Evolutionary conservation across 257 asterid genomes (phyloP), one percentile per base, ranked within the genome.

Genomic region (Euphrasia confusa): DNA sequence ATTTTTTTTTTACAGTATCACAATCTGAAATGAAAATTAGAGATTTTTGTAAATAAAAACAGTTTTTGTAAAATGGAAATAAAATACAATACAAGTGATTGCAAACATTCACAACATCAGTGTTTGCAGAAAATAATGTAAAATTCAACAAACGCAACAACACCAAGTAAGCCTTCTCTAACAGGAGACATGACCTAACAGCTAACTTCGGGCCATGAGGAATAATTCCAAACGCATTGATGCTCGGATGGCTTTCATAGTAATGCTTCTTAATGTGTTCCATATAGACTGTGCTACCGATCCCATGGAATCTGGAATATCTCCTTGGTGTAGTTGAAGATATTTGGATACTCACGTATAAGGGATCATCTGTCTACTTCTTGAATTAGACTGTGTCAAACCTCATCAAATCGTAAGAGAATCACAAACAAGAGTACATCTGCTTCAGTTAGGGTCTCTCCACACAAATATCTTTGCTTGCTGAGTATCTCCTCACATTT

Each of bases 351-450:
- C 24, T 21, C 24, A 21, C 24, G 24, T 21, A 21, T 21, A 21
- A 21, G 24, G 24, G 42, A 37, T 37, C 7, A 7, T 37, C 8
- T 7, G 42, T 3, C 11, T 2, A 40, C 47, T 7, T 10, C 50
- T 44, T 2, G 7, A 15, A 55, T 7, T 39, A 30, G 26, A 28
- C 28, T 33, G 24, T 33, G 6, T 0, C 49, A 48, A 79, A 91
- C 97, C 99, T 89, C 99, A 54, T 93, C 99, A 62, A 93, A 93
- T 78, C 99, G 75, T 70, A 93, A 81, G 52, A 89, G 84, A 75
- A 96, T 93, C 64, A 86, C 96, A 64, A 93, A 93, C 78, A 93
- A 67, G 70, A 96, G 99, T 64, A 89, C 73, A 75, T 93, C 99
- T 45, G 97, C 99, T 78, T 93, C 96, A 54, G 95, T 93, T 50